Base-by-base conservation (phyloP, 371 early-diverging fungal genomes). In the Mortierella sp. region DNA sequence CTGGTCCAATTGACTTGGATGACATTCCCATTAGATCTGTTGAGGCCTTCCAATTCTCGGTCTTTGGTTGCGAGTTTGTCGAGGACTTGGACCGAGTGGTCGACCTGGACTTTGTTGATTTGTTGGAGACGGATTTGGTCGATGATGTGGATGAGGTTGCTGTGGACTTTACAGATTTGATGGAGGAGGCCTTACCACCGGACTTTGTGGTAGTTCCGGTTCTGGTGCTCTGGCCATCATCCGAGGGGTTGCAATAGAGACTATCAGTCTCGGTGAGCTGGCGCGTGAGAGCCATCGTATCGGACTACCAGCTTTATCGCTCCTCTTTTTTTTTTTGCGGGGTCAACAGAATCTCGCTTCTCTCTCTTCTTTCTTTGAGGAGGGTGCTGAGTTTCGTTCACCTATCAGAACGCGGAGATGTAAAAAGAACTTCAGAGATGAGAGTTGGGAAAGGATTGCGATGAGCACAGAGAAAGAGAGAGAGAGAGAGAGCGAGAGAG, bases 21-120 rank as follows among this genome's bases (percentile, higher is more conserved):
- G 74, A 74, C 74, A 68, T 68, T 43, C 64, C 60, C 53, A 68
- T 28, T 29, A 69, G 74, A 46, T 74, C 74, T 7, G 63, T 44
- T 0, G 68, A 53, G 0, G 64, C 62, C 57, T 68, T 68, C 68
- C 68, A 74, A 11, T 56, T 55, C 9, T 60, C 48, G 1, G 68
- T 57, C 21, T 67, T 64, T 2, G 68, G 74, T 15, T 44, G 46
- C 1, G 74, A 63, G 15, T 53, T 15, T 9, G 52, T 63, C 7
- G 63, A 63, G 12, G 63, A 63, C 63, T 53, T 63, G 15, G 57
- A 57, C 37, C n/a, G 26, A 47, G 26, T 60, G 1, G 60, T 47
- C 19, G 60, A 45, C 25, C 29, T 26, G 9, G 60, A 60, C 23
- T 48, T 60, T 19, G 60, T 18, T 28, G 57, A 45, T 25, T 37